These are phyloP conservation scores for Nicotiana rustica DNA, from an alignment of 305 asterid genomes.

Conservation along the genomic window DNA sequence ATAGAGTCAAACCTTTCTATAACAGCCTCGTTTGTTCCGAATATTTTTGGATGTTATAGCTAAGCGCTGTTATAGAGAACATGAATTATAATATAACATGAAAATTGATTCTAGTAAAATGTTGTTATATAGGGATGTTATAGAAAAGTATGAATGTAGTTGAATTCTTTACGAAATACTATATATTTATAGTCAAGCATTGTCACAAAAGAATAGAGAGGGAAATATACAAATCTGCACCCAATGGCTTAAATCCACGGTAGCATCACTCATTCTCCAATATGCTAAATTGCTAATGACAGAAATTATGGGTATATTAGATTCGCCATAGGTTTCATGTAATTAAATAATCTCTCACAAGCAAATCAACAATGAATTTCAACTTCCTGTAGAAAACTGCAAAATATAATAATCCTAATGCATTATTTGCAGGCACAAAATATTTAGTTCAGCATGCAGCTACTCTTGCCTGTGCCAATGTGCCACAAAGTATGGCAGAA, in stretches of 20 bases:
- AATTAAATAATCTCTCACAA: neutral
- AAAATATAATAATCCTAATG: neutral
- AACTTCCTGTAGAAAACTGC: neutral
- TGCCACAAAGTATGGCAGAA: neutral
- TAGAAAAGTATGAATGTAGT: neutral
- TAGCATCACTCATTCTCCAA: too few relatives aligned
- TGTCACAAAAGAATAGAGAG: too few relatives aligned
- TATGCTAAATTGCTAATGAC: neutral
- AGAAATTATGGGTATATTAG: neutral
- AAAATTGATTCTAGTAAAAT: too few relatives aligned
- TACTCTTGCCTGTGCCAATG: neutral
- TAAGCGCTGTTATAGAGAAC: too few relatives aligned
- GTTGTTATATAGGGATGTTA: too few relatives aligned
- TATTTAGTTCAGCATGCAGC: neutral
- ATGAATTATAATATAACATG: too few relatives aligned
- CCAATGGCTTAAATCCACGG: too few relatives aligned
- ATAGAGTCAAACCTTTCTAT: too few relatives aligned
- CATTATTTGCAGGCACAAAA: slow-evolving; percentile 11
- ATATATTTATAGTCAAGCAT: too few relatives aligned
- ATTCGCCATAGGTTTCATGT: neutral
- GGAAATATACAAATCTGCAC: too few relatives aligned
- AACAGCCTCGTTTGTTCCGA: too few relatives aligned
- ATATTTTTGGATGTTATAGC: too few relatives aligned
- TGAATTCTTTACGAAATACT: neutral
- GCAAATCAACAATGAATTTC: neutral